phyloP scores from a whole-genome alignment of 805 yeast genomes.

The Nakazawaea wyomingensis region DNA sequence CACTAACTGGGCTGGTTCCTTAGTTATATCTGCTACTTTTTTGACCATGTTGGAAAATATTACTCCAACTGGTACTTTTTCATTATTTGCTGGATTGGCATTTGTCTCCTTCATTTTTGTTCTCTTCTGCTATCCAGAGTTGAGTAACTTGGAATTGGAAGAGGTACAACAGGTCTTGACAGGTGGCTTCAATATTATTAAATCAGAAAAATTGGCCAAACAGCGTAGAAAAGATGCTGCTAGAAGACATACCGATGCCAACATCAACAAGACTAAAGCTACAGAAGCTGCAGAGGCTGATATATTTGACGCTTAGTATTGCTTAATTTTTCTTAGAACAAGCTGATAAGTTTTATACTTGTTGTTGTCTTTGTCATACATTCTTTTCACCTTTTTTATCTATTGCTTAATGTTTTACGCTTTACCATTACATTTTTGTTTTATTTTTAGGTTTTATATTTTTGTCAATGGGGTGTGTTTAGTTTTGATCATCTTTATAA shows the following conservation, averaged over 20 bases:
- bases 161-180: constrained; percentile 79
- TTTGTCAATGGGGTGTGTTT: too few species aligned
- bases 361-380: too few species aligned
- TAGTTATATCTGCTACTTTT: constrained; percentile 86
- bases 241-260: neutral
- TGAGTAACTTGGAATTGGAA: constrained; percentile 84
- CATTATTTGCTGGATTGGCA: constrained; percentile 82
- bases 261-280: neutral
- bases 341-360: too few species aligned
- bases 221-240: constrained; percentile 8
- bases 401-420: too few species aligned
- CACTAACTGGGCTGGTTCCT: constrained; percentile 92
- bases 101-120: constrained; percentile 67
- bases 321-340: too few species aligned
- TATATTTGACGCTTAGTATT: too few species aligned
- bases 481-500: too few species aligned
- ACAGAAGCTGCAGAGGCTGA: too few species aligned
- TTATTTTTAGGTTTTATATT: too few species aligned
- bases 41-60: constrained; percentile 90
- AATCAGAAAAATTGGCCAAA: constrained; percentile 50
- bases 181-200: constrained; percentile 82
- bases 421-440: too few species aligned
- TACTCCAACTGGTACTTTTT: constrained; percentile 93
- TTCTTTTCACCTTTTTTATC: too few species aligned
- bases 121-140: constrained; percentile 85